phyloP scores from a whole-genome alignment of 1,284 basidiomycete species.

The Ustilago trichophora region DNA sequence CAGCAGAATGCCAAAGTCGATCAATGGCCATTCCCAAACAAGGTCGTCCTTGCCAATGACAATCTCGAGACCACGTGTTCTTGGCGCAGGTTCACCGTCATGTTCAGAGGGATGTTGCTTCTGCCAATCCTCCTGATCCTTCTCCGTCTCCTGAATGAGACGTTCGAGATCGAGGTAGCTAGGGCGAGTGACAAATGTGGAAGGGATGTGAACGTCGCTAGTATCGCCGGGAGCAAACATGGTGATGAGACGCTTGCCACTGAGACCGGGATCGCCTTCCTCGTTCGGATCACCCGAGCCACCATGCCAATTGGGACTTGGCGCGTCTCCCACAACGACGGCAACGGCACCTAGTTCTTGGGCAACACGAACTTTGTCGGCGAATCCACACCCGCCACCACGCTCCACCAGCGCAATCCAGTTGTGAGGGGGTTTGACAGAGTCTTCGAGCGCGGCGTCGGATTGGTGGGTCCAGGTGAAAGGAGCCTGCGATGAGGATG shows the following conservation, averaged over 20 bases:
- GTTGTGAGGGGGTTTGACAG: constrained; percentile 46
- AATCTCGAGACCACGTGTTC: constrained; percentile 52
- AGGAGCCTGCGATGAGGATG: constrained; percentile 10
- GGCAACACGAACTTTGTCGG: constrained; percentile 60
- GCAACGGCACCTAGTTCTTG: constrained; percentile 63
- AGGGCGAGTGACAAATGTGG: constrained; percentile 62
- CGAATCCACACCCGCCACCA: constrained; percentile 60
- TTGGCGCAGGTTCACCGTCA: constrained; percentile 7
- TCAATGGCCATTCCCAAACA: constrained; percentile 61
- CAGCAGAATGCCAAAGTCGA: constrained; percentile 61
- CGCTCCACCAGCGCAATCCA: constrained; percentile 65
- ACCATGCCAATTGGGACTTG: constrained; percentile 40
- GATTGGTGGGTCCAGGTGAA: constrained; percentile 25
- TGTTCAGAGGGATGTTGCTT: constrained; percentile 16
- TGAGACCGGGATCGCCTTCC: constrained; percentile 49
- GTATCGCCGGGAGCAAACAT: constrained; percentile 63
- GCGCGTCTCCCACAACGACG: constrained; percentile 63
- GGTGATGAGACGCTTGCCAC: constrained; percentile 58
- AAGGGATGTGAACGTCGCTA: constrained; percentile 60
- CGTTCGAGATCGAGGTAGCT: constrained; percentile 61
- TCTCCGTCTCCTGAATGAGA: constrained; percentile 55
- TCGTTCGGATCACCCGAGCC: constrained; percentile 48
- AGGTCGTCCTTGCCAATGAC: constrained; percentile 59
- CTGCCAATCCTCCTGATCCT: constrained; percentile 44
- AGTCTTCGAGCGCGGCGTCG: neutral